Evolutionary conservation across 768 basidiomycete species (phyloP).

Genomic region (Sutorius australiensis): DNA sequence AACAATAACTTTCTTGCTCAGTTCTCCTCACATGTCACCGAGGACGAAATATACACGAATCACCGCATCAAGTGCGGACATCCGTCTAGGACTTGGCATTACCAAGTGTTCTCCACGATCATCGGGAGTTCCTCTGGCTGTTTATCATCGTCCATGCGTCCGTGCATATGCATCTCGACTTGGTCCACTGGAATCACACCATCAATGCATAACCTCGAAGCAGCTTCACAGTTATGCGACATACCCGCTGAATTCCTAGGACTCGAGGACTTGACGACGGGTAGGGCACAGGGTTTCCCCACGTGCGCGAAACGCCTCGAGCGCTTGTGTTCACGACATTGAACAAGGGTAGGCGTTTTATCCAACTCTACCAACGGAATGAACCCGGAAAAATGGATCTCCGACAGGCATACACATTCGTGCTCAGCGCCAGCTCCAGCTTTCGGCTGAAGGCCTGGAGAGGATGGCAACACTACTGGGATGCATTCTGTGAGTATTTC

Average conservation of each 20-base stretch:
- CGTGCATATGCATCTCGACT: not conserved
- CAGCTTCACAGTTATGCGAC: not conserved
- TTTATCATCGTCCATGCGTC: not conserved
- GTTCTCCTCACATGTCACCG: slow-evolving; percentile 2
- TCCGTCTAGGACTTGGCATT: slow-evolving; percentile 7
- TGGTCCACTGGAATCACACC: not conserved
- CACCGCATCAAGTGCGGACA: slow-evolving; percentile 9
- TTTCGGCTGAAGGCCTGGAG: too few species aligned
- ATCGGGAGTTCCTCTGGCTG: not conserved
- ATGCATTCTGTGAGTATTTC: not conserved
- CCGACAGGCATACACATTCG: not conserved
- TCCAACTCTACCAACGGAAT: not conserved
- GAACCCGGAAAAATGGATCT: not conserved
- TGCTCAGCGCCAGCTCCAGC: too few species aligned
- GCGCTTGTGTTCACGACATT: too few species aligned
- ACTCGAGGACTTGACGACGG: not conserved
- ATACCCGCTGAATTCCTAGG: not conserved
- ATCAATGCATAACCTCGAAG: not conserved
- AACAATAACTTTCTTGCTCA: slow-evolving; percentile 15
- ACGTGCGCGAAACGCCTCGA: not conserved
- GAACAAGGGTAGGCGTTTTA: not conserved
- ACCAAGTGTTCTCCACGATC: slow-evolving; percentile 12
- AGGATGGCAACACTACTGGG: not conserved
- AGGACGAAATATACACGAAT: slow-evolving; percentile 1
- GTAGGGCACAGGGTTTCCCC: not conserved